Conservation (phyloP, 139 green algal genomes). For the Chlorella sp. region DNA sequence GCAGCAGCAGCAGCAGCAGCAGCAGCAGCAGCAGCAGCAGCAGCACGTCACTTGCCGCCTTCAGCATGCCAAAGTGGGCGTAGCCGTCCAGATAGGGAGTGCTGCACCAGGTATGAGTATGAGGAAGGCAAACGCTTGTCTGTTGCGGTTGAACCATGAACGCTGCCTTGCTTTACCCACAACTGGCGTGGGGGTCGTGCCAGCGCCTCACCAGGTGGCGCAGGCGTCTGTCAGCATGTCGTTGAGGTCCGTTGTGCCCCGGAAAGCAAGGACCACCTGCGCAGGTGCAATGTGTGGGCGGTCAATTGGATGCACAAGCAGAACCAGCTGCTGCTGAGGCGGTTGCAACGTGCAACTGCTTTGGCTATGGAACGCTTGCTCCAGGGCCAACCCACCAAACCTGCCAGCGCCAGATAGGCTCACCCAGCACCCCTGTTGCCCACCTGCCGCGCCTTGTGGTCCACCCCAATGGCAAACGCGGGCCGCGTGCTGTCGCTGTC, state of each 20-base stretch:
- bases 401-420: too few species aligned
- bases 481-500: neutral
- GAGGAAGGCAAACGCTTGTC: too few species aligned
- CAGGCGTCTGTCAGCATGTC: slow-evolving; percentile 1
- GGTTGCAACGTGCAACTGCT: too few species aligned
- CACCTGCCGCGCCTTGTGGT: slow-evolving; percentile 5
- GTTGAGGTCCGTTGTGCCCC: neutral
- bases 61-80: neutral
- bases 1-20: neutral
- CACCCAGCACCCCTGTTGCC: too few species aligned
- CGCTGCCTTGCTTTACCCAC: too few species aligned
- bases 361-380: too few species aligned
- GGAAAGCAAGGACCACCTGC: slow-evolving; percentile 2
- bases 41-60: neutral
- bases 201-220: neutral
- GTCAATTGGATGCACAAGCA: too few species aligned
- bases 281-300: too few species aligned
- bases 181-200: too few species aligned
- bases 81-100: neutral
- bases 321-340: too few species aligned
- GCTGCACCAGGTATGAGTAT: neutral
- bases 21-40: neutral
- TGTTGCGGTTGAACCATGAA: too few species aligned
- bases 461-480: neutral
- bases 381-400: too few species aligned